Evolutionary conservation across 179 eudicot genomes (phyloP), one percentile per base, ranked within the genome.

Genomic region (Silene vulgaris): DNA sequence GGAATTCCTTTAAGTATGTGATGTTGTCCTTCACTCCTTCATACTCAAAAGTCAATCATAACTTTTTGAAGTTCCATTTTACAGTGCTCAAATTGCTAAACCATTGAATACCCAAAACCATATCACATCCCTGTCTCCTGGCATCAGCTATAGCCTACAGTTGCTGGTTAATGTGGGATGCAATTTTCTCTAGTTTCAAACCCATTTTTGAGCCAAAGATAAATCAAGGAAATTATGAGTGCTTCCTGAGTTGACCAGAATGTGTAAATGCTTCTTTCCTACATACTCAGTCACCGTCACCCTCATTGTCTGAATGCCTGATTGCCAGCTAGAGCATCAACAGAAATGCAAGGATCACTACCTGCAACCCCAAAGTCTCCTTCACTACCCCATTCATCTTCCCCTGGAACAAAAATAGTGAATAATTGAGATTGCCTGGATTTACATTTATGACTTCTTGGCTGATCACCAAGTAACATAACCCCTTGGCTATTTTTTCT

Each of bases 101-200:
- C 35, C 35, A 37, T 37, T 37, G 45, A 37, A 37, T 37, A 37
- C 45, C 45, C 9, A 6, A 65, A 28, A 29, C 40, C 68, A 64
- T 64, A 28, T 64, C 68, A 64, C 68, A 64, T 6, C 26, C 26
- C 26, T 23, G 26, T 23, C 26, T 23, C 26, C 26, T 23, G 26
- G 35, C 68, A 64, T 64, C 68, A 64, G 68, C 37, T 5, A 64
- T 40, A 26, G 68, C 28, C 37, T 5, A 64, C 68, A 26, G 68
- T 64, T 13, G 35, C 71, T 30, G 23, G 45, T 6, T 37, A 37
- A 8, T 45, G 17, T 66, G 71, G 16, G 71, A 50, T 13, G 21
- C 16, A 2, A 35, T 66, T 14, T 14, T 1, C 14, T 29, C 32
- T 4, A 66, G 16, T 11, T 30, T 11, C 0, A 40, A 35, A 4